These are phyloP conservation scores for Fusarium abutilonis DNA, from an alignment of 2,329 filamentous ascomycete genomes.

Conservation along the genomic window DNA sequence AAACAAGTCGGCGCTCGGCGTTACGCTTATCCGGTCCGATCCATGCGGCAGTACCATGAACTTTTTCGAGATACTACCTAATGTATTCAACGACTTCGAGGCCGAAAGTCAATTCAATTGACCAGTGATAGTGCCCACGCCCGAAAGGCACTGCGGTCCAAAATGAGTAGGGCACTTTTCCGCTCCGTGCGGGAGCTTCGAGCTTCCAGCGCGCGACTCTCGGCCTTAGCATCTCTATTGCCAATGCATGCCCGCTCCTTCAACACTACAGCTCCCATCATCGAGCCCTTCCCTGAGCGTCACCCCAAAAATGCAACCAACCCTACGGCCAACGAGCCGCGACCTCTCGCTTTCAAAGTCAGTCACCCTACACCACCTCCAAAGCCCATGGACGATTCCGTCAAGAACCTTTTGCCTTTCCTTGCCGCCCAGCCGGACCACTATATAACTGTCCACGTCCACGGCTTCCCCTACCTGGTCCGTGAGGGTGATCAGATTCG, in stretches of 20 bases:
- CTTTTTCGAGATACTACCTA: constrained; percentile 39
- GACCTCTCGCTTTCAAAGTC: constrained; percentile 54
- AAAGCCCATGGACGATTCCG: constrained; percentile 61
- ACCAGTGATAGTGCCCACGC: constrained; percentile 42
- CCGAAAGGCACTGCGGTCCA: constrained; percentile 43
- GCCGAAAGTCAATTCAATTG: constrained; percentile 29
- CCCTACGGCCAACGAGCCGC: constrained; percentile 47
- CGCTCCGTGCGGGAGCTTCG: constrained; percentile 71
- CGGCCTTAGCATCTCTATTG: constrained; percentile 41
- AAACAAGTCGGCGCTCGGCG: constrained; percentile 45
- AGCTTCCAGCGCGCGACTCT: constrained; percentile 49
- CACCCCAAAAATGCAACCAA: constrained; percentile 53
- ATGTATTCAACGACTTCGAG: constrained; percentile 31
- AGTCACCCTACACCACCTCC: constrained; percentile 51
- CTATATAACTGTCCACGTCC: constrained; percentile 83
- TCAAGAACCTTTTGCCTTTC: constrained; percentile 72
- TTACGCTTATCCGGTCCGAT: constrained; percentile 48
- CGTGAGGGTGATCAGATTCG: constrained; percentile 79
- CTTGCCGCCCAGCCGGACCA: constrained; percentile 77
- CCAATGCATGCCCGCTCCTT: constrained; percentile 45
- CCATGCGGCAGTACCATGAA: constrained; percentile 32
- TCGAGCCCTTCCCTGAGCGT: constrained; percentile 53
- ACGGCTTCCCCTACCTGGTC: constrained; percentile 81
- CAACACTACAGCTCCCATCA: constrained; percentile 56
- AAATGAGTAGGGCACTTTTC: constrained; percentile 69